phyloP scores from a whole-genome alignment of 768 basidiomycete species.

The Baorangia bicolor region DNA sequence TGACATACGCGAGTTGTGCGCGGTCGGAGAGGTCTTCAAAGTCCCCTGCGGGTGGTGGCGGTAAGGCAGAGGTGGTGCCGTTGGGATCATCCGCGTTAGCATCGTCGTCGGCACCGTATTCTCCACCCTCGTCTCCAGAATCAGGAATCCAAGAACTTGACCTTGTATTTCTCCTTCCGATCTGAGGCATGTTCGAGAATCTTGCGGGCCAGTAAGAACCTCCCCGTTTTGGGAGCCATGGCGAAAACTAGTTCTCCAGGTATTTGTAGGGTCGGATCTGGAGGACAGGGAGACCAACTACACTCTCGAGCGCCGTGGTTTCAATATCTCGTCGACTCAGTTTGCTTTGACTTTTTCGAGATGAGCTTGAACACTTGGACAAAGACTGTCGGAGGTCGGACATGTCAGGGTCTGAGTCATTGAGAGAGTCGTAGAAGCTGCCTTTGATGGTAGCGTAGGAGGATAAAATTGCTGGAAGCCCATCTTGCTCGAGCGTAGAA shows the following conservation, averaged over 20 bases:
- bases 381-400: slow-evolving; percentile 9
- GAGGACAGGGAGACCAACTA: slow-evolving; percentile 41
- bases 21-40: slow-evolving; percentile 52
- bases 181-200: slow-evolving; percentile 48
- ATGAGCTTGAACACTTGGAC: not conserved
- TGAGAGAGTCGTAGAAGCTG: slow-evolving; percentile 27
- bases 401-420: slow-evolving; percentile 24
- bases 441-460: slow-evolving; percentile 24
- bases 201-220: slow-evolving; percentile 66
- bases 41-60: slow-evolving; percentile 43
- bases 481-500: slow-evolving; percentile 45
- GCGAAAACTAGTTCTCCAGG: slow-evolving; percentile 71
- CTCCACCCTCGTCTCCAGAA: slow-evolving; percentile 31
- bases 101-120: slow-evolving; percentile 34
- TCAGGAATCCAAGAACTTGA: slow-evolving; percentile 57
- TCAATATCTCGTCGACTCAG: slow-evolving; percentile 15
- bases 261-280: slow-evolving; percentile 51
- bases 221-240: slow-evolving; percentile 29
- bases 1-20: slow-evolving; percentile 64
- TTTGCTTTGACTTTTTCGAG: slow-evolving; percentile 8
- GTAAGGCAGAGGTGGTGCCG: slow-evolving; percentile 20
- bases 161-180: slow-evolving; percentile 47
- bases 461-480: slow-evolving; percentile 43
- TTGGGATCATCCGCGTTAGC: slow-evolving; percentile 22
- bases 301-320: slow-evolving; percentile 16